A percentile compares a stretch with the other conserved stretches of the same genome.
Evolutionary conservation across 2,329 filamentous ascomycete species (phyloP).

Genomic region (Colletotrichum sidae): DNA sequence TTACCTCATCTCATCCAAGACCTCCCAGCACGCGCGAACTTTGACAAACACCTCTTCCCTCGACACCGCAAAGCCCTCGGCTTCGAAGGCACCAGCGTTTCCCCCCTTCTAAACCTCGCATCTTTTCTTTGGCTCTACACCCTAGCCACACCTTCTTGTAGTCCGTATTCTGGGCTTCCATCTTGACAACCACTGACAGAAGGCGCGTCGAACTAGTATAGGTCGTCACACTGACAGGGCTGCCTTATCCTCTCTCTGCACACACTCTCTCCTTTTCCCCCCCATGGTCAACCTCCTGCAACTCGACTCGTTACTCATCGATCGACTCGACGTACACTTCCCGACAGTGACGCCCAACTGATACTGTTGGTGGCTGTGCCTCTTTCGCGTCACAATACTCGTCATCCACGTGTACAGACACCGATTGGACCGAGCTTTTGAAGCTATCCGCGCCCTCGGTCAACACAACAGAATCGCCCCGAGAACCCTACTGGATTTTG

Average conservation of each 20-base stretch:
- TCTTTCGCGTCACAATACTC: not conserved
- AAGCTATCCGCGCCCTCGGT: not conserved
- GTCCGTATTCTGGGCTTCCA: constrained; percentile 10
- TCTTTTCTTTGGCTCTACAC: not conserved
- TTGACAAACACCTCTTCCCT: constrained; percentile 33
- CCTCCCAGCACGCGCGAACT: constrained; percentile 31
- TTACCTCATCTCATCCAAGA: constrained; percentile 37
- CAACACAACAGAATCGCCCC: constrained; percentile 5
- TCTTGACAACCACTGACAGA: constrained; percentile 22
- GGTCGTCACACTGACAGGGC: constrained; percentile 15
- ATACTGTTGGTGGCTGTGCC: constrained; percentile 27
- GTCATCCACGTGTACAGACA: no score
- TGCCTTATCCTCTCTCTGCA: not conserved
- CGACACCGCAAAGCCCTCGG: constrained; percentile 31
- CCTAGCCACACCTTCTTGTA: constrained; percentile 5
- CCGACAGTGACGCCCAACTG: not conserved
- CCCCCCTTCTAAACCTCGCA: not conserved
- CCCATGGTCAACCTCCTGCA: constrained; percentile 4
- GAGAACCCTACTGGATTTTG: constrained; percentile 3
- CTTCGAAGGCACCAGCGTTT: constrained; percentile 30
- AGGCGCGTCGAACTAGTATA: constrained; percentile 25
- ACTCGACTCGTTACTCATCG: constrained; percentile 15
- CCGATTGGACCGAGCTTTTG: no score
- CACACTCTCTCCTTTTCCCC: constrained; percentile 19
- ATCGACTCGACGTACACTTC: constrained; percentile 13